Base-by-base conservation (phyloP, 495 filamentous ascomycete species). In the Pyrenula massariospora region DNA sequence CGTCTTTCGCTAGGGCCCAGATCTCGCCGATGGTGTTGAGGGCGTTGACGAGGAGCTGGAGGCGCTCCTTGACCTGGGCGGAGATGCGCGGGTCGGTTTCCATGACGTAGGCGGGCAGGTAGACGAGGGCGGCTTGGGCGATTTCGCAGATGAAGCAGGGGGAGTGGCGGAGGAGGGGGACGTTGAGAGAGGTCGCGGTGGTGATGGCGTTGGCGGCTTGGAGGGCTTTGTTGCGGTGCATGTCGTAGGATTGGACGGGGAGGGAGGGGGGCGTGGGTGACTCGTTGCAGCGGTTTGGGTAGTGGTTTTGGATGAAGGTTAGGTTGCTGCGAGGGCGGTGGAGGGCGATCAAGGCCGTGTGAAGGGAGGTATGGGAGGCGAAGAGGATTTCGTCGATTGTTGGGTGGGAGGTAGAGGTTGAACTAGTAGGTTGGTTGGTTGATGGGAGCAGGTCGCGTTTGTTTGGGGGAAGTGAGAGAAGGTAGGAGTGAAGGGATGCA, bases 341-440 rank as follows among this genome's bases (percentile, higher is more conserved):
- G 1, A 75, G 62, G 0, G 74, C 61, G 66, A 75, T 74, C 0
- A 69, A 63, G 5, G 73, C 73, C 58, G 71, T 70, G 20, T 64
- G 60, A 24, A 75, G 71, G 0, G 66, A 72, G 22, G 66, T 57
- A 24, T 75, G 73, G 8, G 73, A 71, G 52, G 74, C 71, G 48
- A 75, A 73, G 58, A 75, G 64, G 68, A 75, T 75, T 54, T 75
- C 73, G 48, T 75, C 73, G 15, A 75, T 68, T 47, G 31, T 15
- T 8, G 31, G 31, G 8, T 42, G 31, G 15, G 31, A 8, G 31
- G 31, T 42, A 15, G 31, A 42, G 31, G 31, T 15, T 5, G 31
- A 42, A n/a, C n/a, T n/a, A 15, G 31, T 42, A 8, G 31, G 31
- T 5, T 5, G 15, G 31, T 5, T 8, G 31, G 5, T 42, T 5